Conservation (phyloP, 306 rosid species). For the Castanea mollissima region DNA sequence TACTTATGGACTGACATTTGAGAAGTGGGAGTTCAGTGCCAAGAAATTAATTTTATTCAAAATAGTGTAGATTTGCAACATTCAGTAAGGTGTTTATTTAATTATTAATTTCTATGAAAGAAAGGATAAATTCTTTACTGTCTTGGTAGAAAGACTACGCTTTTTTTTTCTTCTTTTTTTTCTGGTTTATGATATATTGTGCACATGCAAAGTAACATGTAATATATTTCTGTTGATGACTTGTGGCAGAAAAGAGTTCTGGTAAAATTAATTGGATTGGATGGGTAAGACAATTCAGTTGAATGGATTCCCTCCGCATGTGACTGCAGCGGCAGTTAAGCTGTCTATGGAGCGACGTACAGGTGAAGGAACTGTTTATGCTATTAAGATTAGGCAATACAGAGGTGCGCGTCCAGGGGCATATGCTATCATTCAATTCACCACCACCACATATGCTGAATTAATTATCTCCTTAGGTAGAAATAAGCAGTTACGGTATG, state of each 20-base stretch:
- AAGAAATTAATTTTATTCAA: neutral
- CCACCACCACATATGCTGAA: slow-evolving; percentile 26
- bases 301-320: slow-evolving; percentile 52
- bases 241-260: neutral
- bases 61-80: neutral
- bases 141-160: neutral
- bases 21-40: neutral
- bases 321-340: slow-evolving; percentile 20
- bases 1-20: neutral
- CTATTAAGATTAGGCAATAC: slow-evolving; percentile 44
- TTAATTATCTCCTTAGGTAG: slow-evolving; percentile 26
- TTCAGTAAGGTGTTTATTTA: neutral
- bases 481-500: slow-evolving; percentile 13
- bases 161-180: too few relatives aligned
- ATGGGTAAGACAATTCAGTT: slow-evolving; percentile 72
- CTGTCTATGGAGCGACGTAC: slow-evolving; percentile 45
- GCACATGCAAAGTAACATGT: too few relatives aligned
- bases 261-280: neutral
- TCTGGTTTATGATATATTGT: too few relatives aligned
- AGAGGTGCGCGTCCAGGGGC: slow-evolving; percentile 31
- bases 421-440: slow-evolving; percentile 69
- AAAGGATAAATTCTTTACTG: neutral
- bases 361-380: slow-evolving; percentile 56
- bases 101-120: neutral
- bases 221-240: neutral